These are phyloP conservation scores for Lyophyllum atratum DNA, from an alignment of 768 basidiomycete species.

Conservation along the genomic window DNA sequence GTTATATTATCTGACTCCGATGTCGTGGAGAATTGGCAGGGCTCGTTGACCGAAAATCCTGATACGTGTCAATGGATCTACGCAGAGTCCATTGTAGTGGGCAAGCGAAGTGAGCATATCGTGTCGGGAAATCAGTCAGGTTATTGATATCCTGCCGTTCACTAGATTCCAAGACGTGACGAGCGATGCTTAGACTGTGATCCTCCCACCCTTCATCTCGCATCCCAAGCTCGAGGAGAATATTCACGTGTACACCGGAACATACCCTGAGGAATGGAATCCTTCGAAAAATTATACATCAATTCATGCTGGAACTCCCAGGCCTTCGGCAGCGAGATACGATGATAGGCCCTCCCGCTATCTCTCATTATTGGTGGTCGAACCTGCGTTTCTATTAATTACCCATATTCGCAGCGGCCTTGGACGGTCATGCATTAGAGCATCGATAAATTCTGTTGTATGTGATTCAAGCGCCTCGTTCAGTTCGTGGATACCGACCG, in stretches of 20 bases:
- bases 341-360: not conserved
- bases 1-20: conserved; percentile 25
- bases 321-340: not conserved
- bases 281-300: no score
- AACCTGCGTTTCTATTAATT: not conserved
- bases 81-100: conserved; percentile 21
- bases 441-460: not conserved
- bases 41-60: conserved; percentile 16
- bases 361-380: not conserved
- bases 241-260: not conserved
- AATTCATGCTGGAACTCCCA: no score
- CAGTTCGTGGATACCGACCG: not conserved
- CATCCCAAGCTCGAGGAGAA: not conserved
- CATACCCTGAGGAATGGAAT: not conserved
- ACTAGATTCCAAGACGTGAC: not conserved
- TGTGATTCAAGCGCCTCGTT: not conserved
- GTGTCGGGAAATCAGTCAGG: not conserved
- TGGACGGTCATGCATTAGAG: not conserved
- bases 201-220: not conserved
- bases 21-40: conserved; percentile 25
- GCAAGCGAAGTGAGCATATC: conserved; percentile 17
- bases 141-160: not conserved
- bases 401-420: not conserved
- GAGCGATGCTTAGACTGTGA: not conserved
- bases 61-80: conserved; percentile 24